Conservation (phyloP, 257 asterid genomes). For the Perilla frutescens region DNA sequence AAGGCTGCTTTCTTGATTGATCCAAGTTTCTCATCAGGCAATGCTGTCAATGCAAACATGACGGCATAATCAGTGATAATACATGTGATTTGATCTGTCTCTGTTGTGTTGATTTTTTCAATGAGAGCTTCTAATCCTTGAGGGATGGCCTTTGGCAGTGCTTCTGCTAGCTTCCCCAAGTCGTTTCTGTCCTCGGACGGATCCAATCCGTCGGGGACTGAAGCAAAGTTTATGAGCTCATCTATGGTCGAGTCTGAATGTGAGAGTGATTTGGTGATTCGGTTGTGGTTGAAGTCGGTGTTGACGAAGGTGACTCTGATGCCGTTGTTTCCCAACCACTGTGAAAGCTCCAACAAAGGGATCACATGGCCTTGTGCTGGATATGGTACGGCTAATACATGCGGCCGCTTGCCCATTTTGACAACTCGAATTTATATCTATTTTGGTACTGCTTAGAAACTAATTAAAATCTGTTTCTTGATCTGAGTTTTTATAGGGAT, state of each 20-base stretch:
- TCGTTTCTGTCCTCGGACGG: slow-evolving; percentile 63
- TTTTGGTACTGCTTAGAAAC: too few relatives aligned
- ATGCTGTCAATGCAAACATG: slow-evolving; percentile 51
- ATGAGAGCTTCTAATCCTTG: slow-evolving; percentile 51
- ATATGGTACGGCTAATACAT: slow-evolving; percentile 58
- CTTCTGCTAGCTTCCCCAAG: slow-evolving; percentile 35
- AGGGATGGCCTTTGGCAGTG: slow-evolving; percentile 50
- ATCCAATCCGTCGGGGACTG: slow-evolving; percentile 71
- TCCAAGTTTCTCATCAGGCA: slow-evolving; percentile 49
- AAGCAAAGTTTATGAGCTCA: slow-evolving; percentile 43
- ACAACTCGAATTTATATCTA: neutral
- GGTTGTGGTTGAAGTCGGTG: slow-evolving; percentile 56
- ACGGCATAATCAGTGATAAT: slow-evolving; percentile 54
- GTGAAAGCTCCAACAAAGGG: slow-evolving; percentile 65
- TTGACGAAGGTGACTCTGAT: slow-evolving; percentile 60
- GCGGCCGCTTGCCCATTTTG: slow-evolving; percentile 57
- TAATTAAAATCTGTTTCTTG: too few relatives aligned
- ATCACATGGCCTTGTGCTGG: slow-evolving; percentile 89
- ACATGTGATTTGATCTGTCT: slow-evolving; percentile 44
- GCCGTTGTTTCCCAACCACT: slow-evolving; percentile 47
- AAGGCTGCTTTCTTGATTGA: slow-evolving; percentile 49
- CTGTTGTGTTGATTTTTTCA: slow-evolving; percentile 37
- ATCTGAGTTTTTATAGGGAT: too few relatives aligned
- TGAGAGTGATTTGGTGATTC: slow-evolving; percentile 47
- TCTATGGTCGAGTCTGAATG: slow-evolving; percentile 20